These are phyloP conservation scores for Globisporangium paroecandrum DNA, from an alignment of 352 stramenopile genomes.

Conservation along the genomic window DNA sequence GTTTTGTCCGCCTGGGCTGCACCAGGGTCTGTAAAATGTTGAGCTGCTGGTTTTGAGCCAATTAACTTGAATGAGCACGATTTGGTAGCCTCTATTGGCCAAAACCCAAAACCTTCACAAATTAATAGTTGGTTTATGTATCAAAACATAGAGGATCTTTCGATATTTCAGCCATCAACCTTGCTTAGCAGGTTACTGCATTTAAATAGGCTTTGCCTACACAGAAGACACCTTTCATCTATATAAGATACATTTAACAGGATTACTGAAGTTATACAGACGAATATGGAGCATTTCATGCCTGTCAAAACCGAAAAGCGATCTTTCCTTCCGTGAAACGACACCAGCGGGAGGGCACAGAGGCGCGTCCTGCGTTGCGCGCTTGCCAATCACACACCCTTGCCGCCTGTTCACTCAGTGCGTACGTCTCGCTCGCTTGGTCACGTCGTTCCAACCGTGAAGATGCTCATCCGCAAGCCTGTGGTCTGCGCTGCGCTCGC, in stretches of 20 bases:
- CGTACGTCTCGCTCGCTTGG: neutral
- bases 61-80: neutral
- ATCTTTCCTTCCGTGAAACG: neutral
- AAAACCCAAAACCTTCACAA: neutral
- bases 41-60: neutral
- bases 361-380: neutral
- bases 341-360: neutral
- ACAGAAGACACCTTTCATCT: neutral
- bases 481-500: neutral
- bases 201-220: neutral
- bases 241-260: neutral
- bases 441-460: neutral
- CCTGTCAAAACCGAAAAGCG: conserved; percentile 2
- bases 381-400: neutral
- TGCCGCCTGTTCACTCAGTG: neutral
- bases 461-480: neutral
- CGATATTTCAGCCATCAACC: neutral
- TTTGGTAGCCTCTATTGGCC: neutral
- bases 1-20: neutral
- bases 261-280: neutral
- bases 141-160: neutral
- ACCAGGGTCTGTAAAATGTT: neutral
- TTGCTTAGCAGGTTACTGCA: neutral
- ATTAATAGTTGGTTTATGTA: neutral
- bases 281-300: neutral